phyloP scores from a whole-genome alignment of 345 rosid species.

The Psidium guajava region DNA sequence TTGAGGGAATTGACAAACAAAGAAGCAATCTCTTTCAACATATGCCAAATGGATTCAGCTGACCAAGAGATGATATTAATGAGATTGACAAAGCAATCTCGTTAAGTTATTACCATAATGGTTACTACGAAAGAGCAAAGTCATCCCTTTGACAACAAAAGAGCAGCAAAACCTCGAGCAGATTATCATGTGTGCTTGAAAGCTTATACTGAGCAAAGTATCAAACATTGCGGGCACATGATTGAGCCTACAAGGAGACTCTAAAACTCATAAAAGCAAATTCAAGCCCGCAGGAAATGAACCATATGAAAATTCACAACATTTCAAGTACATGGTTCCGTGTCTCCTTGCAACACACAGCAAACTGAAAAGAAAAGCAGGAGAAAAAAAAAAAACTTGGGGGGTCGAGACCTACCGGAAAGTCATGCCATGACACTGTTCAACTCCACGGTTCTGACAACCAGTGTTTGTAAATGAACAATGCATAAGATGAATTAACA shows the following conservation, averaged over 20 bases:
- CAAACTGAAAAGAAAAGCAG: neutral
- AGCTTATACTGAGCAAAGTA: neutral
- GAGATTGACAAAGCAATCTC: neutral
- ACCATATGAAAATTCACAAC: neutral
- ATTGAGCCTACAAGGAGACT: neutral
- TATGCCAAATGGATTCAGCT: neutral
- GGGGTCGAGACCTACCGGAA: neutral
- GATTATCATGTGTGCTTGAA: neutral
- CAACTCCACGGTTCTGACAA: neutral
- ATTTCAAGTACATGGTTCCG: neutral
- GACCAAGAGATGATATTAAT: neutral
- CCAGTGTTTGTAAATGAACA: neutral
- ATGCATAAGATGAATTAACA: neutral
- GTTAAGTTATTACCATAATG: neutral
- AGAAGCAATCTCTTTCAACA: neutral
- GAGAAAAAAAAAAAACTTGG: neutral
- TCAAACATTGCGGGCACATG: neutral
- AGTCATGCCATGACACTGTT: neutral
- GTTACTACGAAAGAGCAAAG: neutral
- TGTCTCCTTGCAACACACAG: neutral
- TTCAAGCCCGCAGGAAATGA: neutral
- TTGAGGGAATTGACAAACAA: neutral
- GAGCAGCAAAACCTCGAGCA: neutral
- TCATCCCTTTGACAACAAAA: neutral
- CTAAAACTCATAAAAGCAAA: neutral